phyloP scores from a whole-genome alignment of 805 yeast species.

The Tetrapisispora namnaoensis region DNA sequence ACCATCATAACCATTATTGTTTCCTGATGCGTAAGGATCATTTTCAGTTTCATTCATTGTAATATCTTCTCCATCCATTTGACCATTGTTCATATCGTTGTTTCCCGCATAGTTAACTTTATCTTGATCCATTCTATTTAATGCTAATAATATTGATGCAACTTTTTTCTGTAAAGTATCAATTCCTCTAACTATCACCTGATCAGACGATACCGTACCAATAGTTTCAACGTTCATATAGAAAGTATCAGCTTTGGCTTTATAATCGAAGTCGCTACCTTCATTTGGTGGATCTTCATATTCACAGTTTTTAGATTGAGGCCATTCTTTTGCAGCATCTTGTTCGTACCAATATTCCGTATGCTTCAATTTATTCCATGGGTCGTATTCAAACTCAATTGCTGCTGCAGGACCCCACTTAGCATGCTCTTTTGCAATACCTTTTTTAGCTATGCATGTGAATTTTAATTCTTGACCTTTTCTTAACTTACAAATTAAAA shows the following conservation, averaged over 20 bases:
- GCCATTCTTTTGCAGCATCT: conserved; percentile 88
- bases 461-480: conserved; percentile 85
- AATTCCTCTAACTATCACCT: conserved; percentile 78
- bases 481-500: conserved; percentile 82
- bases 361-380: conserved; percentile 96
- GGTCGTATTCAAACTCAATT: conserved; percentile 93
- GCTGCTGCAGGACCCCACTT: conserved; percentile 98
- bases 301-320: conserved; percentile 74
- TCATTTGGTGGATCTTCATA: conserved; percentile 94
- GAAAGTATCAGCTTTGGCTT: conserved; percentile 69
- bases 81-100: background rate
- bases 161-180: conserved; percentile 80
- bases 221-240: conserved; percentile 89
- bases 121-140: conserved; percentile 36
- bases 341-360: conserved; percentile 96
- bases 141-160: conserved; percentile 77
- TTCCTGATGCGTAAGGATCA: conserved; percentile 27
- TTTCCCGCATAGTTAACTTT: conserved; percentile 31
- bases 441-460: conserved; percentile 93
- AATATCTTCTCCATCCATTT: conserved; percentile 20
- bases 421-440: conserved; percentile 95
- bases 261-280: conserved; percentile 76
- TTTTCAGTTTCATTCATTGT: conserved; percentile 23
- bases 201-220: conserved; percentile 81
- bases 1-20: conserved; percentile 24